phyloP scores from a whole-genome alignment of 768 basidiomycete genomes.

The Solioccasus polychromus region DNA sequence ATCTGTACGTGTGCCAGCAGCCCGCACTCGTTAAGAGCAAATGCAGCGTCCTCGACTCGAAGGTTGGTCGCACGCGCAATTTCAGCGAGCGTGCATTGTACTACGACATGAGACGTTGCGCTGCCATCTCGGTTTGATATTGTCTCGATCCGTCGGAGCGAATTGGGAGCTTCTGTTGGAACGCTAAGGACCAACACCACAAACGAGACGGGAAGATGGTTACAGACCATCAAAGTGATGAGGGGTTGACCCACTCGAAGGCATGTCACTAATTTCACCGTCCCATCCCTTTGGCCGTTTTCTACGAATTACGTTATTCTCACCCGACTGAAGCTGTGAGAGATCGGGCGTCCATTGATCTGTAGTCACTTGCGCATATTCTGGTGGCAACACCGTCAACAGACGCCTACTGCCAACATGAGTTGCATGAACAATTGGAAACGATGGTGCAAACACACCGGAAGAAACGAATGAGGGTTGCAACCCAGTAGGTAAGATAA shows the following conservation, averaged over 20 bases:
- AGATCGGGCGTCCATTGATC: constrained; percentile 44
- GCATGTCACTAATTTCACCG: constrained; percentile 54
- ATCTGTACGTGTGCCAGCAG: constrained; percentile 51
- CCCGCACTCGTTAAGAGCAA: constrained; percentile 86
- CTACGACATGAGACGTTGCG: constrained; percentile 63
- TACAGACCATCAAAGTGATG: constrained; percentile 40
- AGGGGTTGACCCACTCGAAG: constrained; percentile 31
- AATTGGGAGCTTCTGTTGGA: constrained; percentile 49
- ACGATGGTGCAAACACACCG: constrained; percentile 40
- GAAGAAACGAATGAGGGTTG: constrained; percentile 81
- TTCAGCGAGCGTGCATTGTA: constrained; percentile 70
- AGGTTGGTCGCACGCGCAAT: constrained; percentile 80
- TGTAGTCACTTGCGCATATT: constrained; percentile 44
- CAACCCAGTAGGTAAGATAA: constrained; percentile 87
- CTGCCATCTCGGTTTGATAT: constrained; percentile 61
- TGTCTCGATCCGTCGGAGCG: constrained; percentile 57
- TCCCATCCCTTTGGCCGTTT: constrained; percentile 70
- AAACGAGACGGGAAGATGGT: background rate
- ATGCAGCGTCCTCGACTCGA: constrained; percentile 81
- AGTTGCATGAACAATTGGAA: background rate
- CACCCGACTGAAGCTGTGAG: constrained; percentile 31
- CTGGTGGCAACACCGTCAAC: constrained; percentile 58
- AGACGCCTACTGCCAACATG: constrained; percentile 41
- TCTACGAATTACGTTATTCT: constrained; percentile 33
- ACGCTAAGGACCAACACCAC: background rate